These are phyloP conservation scores for Coffea humblotiana DNA, from an alignment of 305 asterid species.

Conservation along the genomic window DNA sequence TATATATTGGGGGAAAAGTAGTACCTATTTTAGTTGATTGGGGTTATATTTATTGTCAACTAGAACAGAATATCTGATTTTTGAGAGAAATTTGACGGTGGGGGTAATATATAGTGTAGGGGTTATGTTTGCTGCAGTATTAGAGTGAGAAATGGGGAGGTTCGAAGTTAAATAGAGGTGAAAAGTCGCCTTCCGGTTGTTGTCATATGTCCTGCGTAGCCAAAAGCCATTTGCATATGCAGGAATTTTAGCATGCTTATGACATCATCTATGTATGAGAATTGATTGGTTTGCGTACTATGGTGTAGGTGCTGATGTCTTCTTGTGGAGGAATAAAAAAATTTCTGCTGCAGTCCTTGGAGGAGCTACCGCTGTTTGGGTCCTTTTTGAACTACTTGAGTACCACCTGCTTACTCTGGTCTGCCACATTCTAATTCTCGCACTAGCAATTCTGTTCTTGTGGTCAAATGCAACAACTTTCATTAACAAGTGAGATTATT, in stretches of 20 bases:
- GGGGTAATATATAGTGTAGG: neutral
- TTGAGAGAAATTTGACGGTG: neutral
- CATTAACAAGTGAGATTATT: constrained; percentile 56
- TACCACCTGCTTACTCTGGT: constrained; percentile 81
- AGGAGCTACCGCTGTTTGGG: constrained; percentile 79
- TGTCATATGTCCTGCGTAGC: no score
- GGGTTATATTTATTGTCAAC: neutral
- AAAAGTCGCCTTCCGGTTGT: neutral
- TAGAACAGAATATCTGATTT: neutral
- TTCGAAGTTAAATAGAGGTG: neutral
- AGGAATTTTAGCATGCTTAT: neutral
- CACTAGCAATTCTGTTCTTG: constrained; percentile 66
- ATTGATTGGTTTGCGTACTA: no score
- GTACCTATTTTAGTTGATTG: neutral
- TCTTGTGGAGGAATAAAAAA: constrained; percentile 92
- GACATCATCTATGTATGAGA: neutral
- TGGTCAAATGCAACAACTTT: constrained; percentile 84
- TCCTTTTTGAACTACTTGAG: constrained; percentile 83
- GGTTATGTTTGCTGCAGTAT: neutral
- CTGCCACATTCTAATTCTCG: constrained; percentile 76
- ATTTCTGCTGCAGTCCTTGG: constrained; percentile 75
- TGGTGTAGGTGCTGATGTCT: constrained; percentile 77
- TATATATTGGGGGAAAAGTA: neutral
- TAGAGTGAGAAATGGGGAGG: neutral
- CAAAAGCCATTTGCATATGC: neutral